phyloP scores from a whole-genome alignment of 768 basidiomycete genomes.

The Kwoniella dejecticola region DNA sequence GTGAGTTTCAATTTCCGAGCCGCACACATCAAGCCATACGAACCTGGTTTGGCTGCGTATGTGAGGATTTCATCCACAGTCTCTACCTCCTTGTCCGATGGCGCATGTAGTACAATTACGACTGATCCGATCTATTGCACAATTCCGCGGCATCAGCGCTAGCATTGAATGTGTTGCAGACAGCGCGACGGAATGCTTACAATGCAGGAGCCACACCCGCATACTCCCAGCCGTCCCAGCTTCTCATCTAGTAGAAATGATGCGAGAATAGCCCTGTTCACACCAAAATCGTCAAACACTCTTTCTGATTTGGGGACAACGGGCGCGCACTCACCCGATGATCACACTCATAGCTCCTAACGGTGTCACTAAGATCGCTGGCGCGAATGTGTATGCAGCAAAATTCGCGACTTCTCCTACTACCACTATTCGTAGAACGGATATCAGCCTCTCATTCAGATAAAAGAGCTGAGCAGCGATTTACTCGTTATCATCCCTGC shows the following conservation, averaged over 20 bases:
- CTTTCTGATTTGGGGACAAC: neutral
- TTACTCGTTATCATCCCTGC: constrained; percentile 85
- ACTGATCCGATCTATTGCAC: constrained; percentile 69
- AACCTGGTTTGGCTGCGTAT: constrained; percentile 92
- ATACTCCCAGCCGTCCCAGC: constrained; percentile 80
- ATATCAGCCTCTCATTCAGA: constrained; percentile 21
- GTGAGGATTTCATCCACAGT: constrained; percentile 91
- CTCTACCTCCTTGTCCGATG: constrained; percentile 87
- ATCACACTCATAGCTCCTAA: constrained; percentile 95
- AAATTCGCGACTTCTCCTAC: constrained; percentile 82
- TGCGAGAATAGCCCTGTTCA: constrained; percentile 80
- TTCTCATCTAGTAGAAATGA: constrained; percentile 91
- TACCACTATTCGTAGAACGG: constrained; percentile 65
- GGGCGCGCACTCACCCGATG: constrained; percentile 68
- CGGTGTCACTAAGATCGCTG: constrained; percentile 96
- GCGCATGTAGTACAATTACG: constrained; percentile 94
- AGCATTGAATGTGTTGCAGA: neutral
- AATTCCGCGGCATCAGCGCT: constrained; percentile 52
- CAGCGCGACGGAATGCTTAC: constrained; percentile 36
- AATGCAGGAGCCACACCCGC: constrained; percentile 56
- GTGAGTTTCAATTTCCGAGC: neutral
- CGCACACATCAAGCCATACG: constrained; percentile 33
- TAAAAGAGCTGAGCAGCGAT: constrained; percentile 43
- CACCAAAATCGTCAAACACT: neutral
- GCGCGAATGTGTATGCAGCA: constrained; percentile 96